These are phyloP conservation scores for Boletus barrowsii DNA, from an alignment of 768 basidiomycete genomes.

Conservation along the genomic window DNA sequence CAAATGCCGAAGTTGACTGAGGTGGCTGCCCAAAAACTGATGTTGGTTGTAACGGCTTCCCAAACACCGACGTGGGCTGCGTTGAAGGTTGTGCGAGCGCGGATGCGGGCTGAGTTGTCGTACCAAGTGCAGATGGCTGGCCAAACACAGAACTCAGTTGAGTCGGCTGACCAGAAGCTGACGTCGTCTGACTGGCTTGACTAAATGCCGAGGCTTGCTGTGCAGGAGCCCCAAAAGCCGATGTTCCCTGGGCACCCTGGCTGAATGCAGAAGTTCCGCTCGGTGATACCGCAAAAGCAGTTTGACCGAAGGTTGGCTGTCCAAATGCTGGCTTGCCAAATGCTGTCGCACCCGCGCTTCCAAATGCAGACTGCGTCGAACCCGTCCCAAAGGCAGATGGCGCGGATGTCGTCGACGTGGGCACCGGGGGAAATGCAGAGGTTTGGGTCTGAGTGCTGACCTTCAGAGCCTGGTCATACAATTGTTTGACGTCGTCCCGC, in stretches of 20 bases:
- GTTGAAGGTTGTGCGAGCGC: conserved; percentile 26
- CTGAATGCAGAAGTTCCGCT: conserved; percentile 23
- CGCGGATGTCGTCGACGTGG: conserved; percentile 27
- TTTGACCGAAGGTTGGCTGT: conserved; percentile 40
- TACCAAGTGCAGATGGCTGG: conserved; percentile 36
- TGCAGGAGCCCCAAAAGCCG: conserved; percentile 35
- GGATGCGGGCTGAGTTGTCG: conserved; percentile 26
- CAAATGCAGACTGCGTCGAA: conserved; percentile 33
- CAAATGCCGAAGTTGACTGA: conserved; percentile 36
- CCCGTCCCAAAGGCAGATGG: conserved; percentile 40
- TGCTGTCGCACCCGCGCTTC: conserved; percentile 20
- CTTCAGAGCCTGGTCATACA: conserved; percentile 51
- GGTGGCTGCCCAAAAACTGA: conserved; percentile 33
- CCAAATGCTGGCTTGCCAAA: conserved; percentile 34
- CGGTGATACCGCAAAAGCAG: conserved; percentile 21
- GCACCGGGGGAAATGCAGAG: conserved; percentile 6
- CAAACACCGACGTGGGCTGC: conserved; percentile 35
- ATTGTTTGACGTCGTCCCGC: conserved; percentile 44
- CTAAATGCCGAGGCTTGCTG: conserved; percentile 38
- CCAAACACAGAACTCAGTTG: conserved; percentile 37
- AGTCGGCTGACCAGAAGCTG: conserved; percentile 38
- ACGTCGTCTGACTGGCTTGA: conserved; percentile 32
- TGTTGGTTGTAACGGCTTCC: conserved; percentile 25
- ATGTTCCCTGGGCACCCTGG: conserved; percentile 26
- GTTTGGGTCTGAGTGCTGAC: conserved; percentile 32